Evolutionary conservation across 345 rosid species (phyloP).

Genomic region (Bruguiera parviflora): DNA sequence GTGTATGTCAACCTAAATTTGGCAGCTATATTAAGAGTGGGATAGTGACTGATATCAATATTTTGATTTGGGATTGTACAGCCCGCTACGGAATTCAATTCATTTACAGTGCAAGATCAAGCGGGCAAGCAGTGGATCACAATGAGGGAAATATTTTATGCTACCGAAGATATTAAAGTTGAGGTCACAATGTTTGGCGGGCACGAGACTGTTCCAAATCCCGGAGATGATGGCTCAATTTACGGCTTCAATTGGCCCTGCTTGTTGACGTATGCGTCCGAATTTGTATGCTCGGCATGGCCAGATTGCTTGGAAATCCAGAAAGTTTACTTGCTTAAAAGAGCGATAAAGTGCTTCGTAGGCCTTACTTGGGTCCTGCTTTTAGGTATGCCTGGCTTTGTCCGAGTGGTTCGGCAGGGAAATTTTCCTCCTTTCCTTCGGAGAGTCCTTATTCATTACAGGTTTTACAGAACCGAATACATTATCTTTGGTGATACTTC

Average conservation of each 20-base stretch:
- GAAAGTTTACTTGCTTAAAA: slow-evolving; percentile 41
- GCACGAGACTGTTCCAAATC: slow-evolving; percentile 34
- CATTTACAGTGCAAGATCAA: slow-evolving; percentile 52
- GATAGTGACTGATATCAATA: too few relatives aligned
- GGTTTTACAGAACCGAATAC: too few relatives aligned
- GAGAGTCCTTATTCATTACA: too few relatives aligned
- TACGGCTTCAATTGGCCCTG: slow-evolving; percentile 55
- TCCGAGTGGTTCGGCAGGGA: background rate
- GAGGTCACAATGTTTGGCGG: slow-evolving; percentile 76
- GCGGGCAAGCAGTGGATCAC: slow-evolving; percentile 52
- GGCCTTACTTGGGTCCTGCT: slow-evolving; percentile 61
- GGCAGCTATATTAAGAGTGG: too few relatives aligned
- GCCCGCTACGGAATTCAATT: slow-evolving; percentile 50
- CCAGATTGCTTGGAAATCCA: slow-evolving; percentile 59
- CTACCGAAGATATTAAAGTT: slow-evolving; percentile 45
- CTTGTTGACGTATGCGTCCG: slow-evolving; percentile 44
- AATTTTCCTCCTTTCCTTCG: background rate
- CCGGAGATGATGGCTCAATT: slow-evolving; percentile 45
- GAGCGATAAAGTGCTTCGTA: slow-evolving; percentile 26
- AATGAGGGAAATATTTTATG: slow-evolving; percentile 45
- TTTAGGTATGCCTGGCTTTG: slow-evolving; percentile 38
- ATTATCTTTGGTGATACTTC: too few relatives aligned
- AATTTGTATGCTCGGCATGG: slow-evolving; percentile 68
- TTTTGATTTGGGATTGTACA: slow-evolving; percentile 12
- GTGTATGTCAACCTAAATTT: too few relatives aligned